Base-by-base conservation (phyloP, 2,329 filamentous ascomycete genomes). In the Zasmidium citrigriseum region DNA sequence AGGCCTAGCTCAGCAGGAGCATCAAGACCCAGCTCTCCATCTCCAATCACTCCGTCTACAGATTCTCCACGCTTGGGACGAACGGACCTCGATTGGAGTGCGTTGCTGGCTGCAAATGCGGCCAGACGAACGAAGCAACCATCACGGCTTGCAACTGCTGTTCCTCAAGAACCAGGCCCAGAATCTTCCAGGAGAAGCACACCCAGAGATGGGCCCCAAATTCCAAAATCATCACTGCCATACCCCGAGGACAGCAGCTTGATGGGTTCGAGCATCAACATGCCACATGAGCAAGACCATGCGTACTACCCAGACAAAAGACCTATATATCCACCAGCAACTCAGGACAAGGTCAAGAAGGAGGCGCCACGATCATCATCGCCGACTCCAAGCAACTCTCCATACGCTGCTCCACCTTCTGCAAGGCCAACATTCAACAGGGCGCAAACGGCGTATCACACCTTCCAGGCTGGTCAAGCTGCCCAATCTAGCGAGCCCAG, bases 221-320 rank as follows among this genome's bases (percentile, higher is more conserved):
- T n/a, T 4, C 24, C 23, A 38, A 22, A 66, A 10, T 66, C 60
- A 27, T 61, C 69, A 18, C 65, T 79, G 21, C 78, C 78, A n/a
- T 81, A 81, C 62, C 78, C 78, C 2, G 73, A 76, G 20, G 78
- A 80, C 48, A 55, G 41, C 52, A 57, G 46, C 23, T 25, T 64
- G 74, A 79, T 59, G 70, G 69, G 29, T 21, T 65, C 62, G 62
- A 58, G 71, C 66, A 58, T 64, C n/a, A 54, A 50, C 38, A 79
- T 80, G 76, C 77, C 79, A 16, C 67, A 74, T 3, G 78, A 80
- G 62, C 69, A 73, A 46, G 68, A 74, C 12, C 75, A 75, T 47
- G 77, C 77, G 44, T 76, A 72, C 54, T 64, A 70, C 23, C 65
- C 67, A 46, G 44, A 62, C 20, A 58, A 57, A 9, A 53, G 53